A percentile compares a stretch with the other conserved stretches of the same genome.
phyloP scores from a whole-genome alignment of 768 basidiomycete genomes.

The Filobasidium wieringae region DNA sequence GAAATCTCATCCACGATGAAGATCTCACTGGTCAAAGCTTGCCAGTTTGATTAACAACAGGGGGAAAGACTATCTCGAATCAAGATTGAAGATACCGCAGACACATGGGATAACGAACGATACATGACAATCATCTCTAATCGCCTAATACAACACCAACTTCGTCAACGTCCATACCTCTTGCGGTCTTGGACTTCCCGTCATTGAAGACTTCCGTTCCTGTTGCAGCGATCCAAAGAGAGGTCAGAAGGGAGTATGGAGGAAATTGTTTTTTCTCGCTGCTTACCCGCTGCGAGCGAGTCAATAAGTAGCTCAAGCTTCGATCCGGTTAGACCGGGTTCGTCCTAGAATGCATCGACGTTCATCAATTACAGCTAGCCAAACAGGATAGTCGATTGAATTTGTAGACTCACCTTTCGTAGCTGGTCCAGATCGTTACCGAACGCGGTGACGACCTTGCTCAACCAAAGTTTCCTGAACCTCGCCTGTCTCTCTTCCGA shows the following conservation, averaged over 20 bases:
- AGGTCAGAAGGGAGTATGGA: background rate
- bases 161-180: constrained; percentile 7
- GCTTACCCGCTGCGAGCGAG: constrained; percentile 15
- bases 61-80: no score
- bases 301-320: constrained; percentile 14
- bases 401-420: constrained; percentile 11
- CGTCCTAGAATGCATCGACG: constrained; percentile 4
- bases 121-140: background rate
- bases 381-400: background rate
- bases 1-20: no score
- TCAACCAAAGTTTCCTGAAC: constrained; percentile 24
- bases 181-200: background rate
- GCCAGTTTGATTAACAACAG: no score
- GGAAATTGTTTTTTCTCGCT: background rate
- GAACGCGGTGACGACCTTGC: constrained; percentile 19
- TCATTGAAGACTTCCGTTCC: constrained; percentile 12
- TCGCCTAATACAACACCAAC: constrained; percentile 15
- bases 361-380: background rate
- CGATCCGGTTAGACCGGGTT: constrained; percentile 8
- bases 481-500: constrained; percentile 6
- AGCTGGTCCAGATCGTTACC: constrained; percentile 15
- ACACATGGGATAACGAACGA: no score
- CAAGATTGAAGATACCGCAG: no score
- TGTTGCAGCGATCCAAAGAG: background rate
- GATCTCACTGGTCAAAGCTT: no score